These are phyloP conservation scores for Zea luxurians DNA, from an alignment of 176 grass and related monocot species.

Conservation along the genomic window DNA sequence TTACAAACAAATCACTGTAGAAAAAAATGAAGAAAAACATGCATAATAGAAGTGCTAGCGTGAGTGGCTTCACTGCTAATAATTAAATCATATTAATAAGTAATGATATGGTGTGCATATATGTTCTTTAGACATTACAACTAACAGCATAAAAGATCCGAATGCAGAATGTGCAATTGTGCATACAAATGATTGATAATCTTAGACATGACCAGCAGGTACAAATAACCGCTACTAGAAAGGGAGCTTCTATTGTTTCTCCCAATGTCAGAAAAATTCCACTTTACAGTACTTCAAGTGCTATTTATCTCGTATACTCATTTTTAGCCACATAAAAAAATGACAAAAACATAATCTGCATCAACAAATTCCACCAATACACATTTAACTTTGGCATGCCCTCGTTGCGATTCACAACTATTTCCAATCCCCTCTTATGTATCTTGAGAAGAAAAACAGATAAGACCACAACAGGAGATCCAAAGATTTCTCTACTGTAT, in stretches of 20 bases:
- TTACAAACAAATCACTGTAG: neutral
- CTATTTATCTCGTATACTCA: neutral
- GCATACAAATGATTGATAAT: neutral
- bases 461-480: neutral
- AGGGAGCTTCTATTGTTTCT: neutral
- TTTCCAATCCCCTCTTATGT: neutral
- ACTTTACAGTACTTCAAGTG: neutral
- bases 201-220: neutral
- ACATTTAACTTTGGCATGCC: neutral
- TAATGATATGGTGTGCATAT: neutral
- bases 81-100: neutral
- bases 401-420: conserved; percentile 6
- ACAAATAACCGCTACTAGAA: neutral
- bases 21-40: neutral
- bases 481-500: conserved; percentile 2
- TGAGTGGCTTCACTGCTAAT: conserved; percentile 12
- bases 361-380: neutral
- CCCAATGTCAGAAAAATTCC: neutral
- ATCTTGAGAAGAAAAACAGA: neutral
- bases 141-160: neutral
- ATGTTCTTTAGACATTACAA: conserved; percentile 18
- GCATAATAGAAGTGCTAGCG: neutral
- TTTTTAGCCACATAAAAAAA: conserved; percentile 10
- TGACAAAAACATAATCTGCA: neutral
- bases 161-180: conserved; percentile 24